A percentile compares a stretch with the other conserved stretches of the same genome.
Conservation (phyloP, 2,329 filamentous ascomycete species). For the Penicillium sp. region DNA sequence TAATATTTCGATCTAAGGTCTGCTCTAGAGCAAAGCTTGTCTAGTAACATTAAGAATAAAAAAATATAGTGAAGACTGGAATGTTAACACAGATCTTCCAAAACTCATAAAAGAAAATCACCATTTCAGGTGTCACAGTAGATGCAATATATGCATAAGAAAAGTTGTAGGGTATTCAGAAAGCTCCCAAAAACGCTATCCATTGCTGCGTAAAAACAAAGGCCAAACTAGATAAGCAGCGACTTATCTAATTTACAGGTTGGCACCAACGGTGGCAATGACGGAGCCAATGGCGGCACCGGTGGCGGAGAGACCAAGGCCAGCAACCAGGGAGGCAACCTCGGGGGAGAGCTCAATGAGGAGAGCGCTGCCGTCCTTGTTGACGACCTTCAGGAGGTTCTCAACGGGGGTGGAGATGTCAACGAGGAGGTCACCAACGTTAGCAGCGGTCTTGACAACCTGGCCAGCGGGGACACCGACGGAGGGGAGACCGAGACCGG, state of each 20-base stretch:
- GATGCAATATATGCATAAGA: slow-evolving; percentile 13
- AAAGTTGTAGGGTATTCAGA: slow-evolving; percentile 12
- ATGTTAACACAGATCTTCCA: background rate
- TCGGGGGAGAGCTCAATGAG: slow-evolving; percentile 29
- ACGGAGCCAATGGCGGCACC: slow-evolving; percentile 29
- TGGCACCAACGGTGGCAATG: slow-evolving; percentile 26
- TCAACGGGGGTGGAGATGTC: slow-evolving; percentile 26
- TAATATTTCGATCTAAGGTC: background rate
- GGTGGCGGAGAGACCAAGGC: slow-evolving; percentile 29
- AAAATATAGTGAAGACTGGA: slow-evolving; percentile 1
- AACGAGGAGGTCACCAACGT: slow-evolving; percentile 28
- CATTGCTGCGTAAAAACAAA: slow-evolving; percentile 21
- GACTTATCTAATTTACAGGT: slow-evolving; percentile 23
- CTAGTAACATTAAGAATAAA: background rate
- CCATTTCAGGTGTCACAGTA: slow-evolving; percentile 12
- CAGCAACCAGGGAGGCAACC: slow-evolving; percentile 22
- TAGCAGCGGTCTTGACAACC: slow-evolving; percentile 26
- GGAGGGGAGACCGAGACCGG: slow-evolving; percentile 28
- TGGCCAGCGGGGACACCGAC: slow-evolving; percentile 27
- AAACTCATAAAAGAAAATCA: slow-evolving; percentile 14
- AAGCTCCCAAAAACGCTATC: slow-evolving; percentile 18
- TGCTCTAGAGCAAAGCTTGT: background rate
- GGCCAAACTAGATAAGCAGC: slow-evolving; percentile 5
- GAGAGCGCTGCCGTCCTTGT: slow-evolving; percentile 25
- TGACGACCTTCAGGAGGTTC: slow-evolving; percentile 27